phyloP scores from a whole-genome alignment of 192 early-diverging fungal species.

The Phycomyces blakesleeanus region DNA sequence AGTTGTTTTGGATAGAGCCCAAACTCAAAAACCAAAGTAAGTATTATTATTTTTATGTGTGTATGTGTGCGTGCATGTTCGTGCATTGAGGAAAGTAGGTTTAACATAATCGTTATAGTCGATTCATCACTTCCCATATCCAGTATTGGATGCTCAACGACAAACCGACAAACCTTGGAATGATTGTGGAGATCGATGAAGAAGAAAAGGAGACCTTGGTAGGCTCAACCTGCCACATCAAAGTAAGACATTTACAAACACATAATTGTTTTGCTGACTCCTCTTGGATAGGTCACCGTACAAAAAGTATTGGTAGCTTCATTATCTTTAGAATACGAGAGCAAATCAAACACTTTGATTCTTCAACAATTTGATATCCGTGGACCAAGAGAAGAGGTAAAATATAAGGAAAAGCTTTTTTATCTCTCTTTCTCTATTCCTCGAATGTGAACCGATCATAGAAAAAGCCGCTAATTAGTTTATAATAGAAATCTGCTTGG shows the following conservation, averaged over 20 bases:
- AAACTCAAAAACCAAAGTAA: not conserved
- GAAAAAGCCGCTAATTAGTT: no score
- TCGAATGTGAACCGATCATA: no score
- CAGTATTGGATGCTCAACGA: slow-evolving; percentile 12
- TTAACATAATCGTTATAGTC: not conserved
- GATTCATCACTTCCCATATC: slow-evolving; percentile 10
- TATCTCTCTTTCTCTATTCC: no score
- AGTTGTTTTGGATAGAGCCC: slow-evolving; percentile 8
- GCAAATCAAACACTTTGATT: slow-evolving; percentile 1
- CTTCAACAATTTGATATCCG: slow-evolving; percentile 16
- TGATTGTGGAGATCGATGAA: not conserved
- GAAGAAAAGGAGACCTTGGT: slow-evolving; percentile 6
- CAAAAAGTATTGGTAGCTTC: slow-evolving; percentile 12
- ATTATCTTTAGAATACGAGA: slow-evolving; percentile 16
- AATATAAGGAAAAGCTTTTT: no score
- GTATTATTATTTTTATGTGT: no score
- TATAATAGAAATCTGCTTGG: slow-evolving; percentile 20
- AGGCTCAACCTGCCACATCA: slow-evolving; percentile 17
- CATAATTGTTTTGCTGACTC: not conserved
- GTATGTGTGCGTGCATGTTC: no score
- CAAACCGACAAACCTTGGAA: slow-evolving; percentile 2
- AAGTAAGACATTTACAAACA: slow-evolving; percentile 3
- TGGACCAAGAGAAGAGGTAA: slow-evolving; percentile 20
- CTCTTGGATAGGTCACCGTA: slow-evolving; percentile 4
- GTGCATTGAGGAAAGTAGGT: not conserved